Conservation (phyloP, 2,329 filamentous ascomycete species). For the Xylaria sp. region DNA sequence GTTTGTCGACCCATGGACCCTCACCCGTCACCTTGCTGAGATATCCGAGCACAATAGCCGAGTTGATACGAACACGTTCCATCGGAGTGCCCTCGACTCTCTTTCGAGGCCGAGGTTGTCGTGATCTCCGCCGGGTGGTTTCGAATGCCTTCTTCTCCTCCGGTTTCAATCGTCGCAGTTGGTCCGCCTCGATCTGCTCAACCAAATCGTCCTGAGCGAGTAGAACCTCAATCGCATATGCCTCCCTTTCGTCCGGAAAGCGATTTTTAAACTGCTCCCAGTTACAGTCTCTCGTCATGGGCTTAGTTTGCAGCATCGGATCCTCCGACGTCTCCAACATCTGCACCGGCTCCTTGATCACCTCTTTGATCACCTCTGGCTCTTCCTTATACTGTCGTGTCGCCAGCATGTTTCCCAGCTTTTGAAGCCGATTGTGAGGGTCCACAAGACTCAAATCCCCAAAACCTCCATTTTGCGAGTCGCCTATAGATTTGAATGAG, state of each 20-base stretch:
- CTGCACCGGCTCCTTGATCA: constrained; percentile 5
- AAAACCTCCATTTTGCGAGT: constrained; percentile 15
- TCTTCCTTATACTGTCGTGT: constrained; percentile 12
- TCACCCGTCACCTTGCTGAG: constrained; percentile 40
- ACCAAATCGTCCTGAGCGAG: constrained; percentile 37
- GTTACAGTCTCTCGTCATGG: constrained; percentile 34
- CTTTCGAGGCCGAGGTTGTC: constrained; percentile 34
- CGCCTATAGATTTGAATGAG: constrained; percentile 18
- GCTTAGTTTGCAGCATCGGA: constrained; percentile 34
- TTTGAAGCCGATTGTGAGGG: constrained; percentile 35
- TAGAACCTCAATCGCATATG: constrained; percentile 33
- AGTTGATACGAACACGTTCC: constrained; percentile 38
- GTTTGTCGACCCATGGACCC: constrained; percentile 36
- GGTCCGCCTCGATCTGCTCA: constrained; percentile 39
- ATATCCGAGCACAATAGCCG: constrained; percentile 37
- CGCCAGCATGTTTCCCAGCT: constrained; percentile 33
- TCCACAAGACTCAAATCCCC: constrained; percentile 37
- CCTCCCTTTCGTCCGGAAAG: constrained; percentile 33
- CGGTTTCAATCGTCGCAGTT: constrained; percentile 35
- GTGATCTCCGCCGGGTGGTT: constrained; percentile 30
- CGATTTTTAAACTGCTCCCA: constrained; percentile 41
- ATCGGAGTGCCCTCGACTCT: constrained; percentile 29
- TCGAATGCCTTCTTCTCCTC: constrained; percentile 37
- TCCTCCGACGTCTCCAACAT: constrained; percentile 23
- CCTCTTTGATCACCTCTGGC: neutral